A percentile compares a stretch with the other conserved stretches of the same genome.
phyloP scores from a whole-genome alignment of 371 early-diverging fungal species.

The Mortierella sp. region DNA sequence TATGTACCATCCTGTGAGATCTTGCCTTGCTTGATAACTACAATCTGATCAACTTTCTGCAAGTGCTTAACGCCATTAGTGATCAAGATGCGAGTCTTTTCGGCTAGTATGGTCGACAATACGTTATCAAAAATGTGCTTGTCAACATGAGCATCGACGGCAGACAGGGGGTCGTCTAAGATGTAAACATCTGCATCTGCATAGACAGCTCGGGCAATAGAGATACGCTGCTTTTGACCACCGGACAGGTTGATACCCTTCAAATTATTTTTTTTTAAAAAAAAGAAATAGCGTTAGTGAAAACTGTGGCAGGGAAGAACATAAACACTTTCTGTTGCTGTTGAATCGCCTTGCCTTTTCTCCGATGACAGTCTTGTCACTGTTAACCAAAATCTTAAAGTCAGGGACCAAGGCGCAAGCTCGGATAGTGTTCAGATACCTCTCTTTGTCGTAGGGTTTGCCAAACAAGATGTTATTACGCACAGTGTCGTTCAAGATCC shows the following conservation, averaged over 20 bases:
- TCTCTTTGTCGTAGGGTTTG: background rate
- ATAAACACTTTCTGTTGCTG: too few relatives aligned
- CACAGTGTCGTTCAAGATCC: too few relatives aligned
- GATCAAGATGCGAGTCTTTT: slow-evolving; percentile 70
- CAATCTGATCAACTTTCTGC: slow-evolving; percentile 59
- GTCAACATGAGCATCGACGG: slow-evolving; percentile 11
- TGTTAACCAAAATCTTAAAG: slow-evolving; percentile 78
- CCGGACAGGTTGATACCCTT: slow-evolving; percentile 63
- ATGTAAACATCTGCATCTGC: slow-evolving; percentile 67
- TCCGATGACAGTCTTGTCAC: slow-evolving; percentile 90
- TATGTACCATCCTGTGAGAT: slow-evolving; percentile 21
- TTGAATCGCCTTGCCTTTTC: slow-evolving; percentile 79
- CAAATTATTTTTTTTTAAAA: too few relatives aligned
- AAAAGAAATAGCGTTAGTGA: too few relatives aligned
- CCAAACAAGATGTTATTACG: too few relatives aligned
- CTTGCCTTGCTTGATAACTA: slow-evolving; percentile 60
- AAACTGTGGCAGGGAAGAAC: too few relatives aligned
- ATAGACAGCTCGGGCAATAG: slow-evolving; percentile 65
- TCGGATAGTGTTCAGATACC: slow-evolving; percentile 68
- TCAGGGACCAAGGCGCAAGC: slow-evolving; percentile 82
- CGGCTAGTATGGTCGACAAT: slow-evolving; percentile 58
- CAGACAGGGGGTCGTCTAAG: slow-evolving; percentile 80
- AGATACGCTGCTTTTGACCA: slow-evolving; percentile 64
- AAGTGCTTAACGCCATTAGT: slow-evolving; percentile 70
- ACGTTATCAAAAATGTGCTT: slow-evolving; percentile 61